Percentiles rank a stretch among this genome's conserved stretches.
Conservation (phyloP, 768 basidiomycete genomes). For the Pholiota molesta region DNA sequence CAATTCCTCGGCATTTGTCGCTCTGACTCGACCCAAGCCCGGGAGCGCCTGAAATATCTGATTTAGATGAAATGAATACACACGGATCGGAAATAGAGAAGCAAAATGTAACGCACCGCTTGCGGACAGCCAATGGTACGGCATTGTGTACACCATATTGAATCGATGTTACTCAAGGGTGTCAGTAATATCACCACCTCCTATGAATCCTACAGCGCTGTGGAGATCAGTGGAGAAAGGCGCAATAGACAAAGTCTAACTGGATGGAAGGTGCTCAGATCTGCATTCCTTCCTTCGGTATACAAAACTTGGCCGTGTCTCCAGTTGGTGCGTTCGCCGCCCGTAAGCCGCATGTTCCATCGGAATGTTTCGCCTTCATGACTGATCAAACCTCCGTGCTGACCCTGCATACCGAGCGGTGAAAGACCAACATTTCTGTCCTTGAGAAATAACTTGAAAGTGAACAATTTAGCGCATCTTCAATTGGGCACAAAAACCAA, state of each 20-base stretch:
- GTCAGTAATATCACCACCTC: background rate
- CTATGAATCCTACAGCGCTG: constrained; percentile 4
- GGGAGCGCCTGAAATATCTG: constrained; percentile 6
- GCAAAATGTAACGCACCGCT: constrained; percentile 6
- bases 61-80: constrained; percentile 5
- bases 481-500: background rate
- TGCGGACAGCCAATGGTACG: constrained; percentile 6
- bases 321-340: background rate
- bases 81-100: constrained; percentile 14
- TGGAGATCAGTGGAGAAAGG: background rate
- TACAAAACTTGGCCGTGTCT: constrained; percentile 6
- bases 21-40: constrained; percentile 6
- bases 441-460: background rate
- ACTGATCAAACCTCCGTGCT: background rate
- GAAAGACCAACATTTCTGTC: background rate
- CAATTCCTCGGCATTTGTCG: constrained; percentile 8
- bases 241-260: constrained; percentile 8
- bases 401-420: background rate
- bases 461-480: background rate
- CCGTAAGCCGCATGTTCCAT: constrained; percentile 3
- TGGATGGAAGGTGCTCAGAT: constrained; percentile 13
- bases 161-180: constrained; percentile 5
- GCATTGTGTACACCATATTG: constrained; percentile 9
- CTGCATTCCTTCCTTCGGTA: constrained; percentile 10
- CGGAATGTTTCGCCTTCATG: background rate